These are phyloP conservation scores for Candida sonorensis DNA, from an alignment of 805 yeast genomes.

Conservation along the genomic window DNA sequence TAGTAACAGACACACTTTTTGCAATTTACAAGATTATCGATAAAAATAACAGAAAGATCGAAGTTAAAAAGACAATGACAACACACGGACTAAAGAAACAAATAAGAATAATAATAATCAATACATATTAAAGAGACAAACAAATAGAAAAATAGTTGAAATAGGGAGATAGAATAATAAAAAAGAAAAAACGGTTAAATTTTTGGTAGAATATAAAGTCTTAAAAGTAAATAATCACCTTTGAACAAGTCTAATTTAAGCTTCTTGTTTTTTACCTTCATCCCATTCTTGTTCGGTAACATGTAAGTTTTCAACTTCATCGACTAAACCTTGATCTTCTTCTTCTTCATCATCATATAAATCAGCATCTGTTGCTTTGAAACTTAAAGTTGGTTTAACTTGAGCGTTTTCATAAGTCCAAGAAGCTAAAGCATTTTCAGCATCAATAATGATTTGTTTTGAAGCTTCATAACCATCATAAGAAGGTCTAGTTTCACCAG, in stretches of 20 bases:
- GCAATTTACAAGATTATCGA: too few species aligned
- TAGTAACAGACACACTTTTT: too few species aligned
- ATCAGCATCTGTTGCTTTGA: slow-evolving; percentile 38
- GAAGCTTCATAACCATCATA: slow-evolving; percentile 87
- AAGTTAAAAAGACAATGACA: too few species aligned
- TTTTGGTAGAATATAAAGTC: not conserved
- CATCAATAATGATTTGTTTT: slow-evolving; percentile 79
- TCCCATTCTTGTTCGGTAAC: slow-evolving; percentile 36
- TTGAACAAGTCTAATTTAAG: too few species aligned
- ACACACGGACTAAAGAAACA: too few species aligned
- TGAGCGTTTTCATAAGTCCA: slow-evolving; percentile 84
- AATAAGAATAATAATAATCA: too few species aligned
- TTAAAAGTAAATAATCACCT: not conserved
- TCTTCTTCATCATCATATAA: slow-evolving; percentile 56
- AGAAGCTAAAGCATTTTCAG: slow-evolving; percentile 73
- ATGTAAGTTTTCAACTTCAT: slow-evolving; percentile 41
- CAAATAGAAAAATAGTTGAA: too few species aligned
- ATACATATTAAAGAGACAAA: too few species aligned
- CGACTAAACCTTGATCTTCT: too few species aligned
- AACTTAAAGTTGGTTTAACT: slow-evolving; percentile 73
- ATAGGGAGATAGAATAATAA: not conserved
- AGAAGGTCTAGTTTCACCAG: slow-evolving; percentile 88
- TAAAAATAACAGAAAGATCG: too few species aligned
- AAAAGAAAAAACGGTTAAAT: not conserved
- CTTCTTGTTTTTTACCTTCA: slow-evolving; percentile 22